Percentiles rank a stretch among this genome's conserved stretches.
These are phyloP conservation scores for Solanum bulbocastanum DNA, from an alignment of 257 asterid species.

Conservation along the genomic window DNA sequence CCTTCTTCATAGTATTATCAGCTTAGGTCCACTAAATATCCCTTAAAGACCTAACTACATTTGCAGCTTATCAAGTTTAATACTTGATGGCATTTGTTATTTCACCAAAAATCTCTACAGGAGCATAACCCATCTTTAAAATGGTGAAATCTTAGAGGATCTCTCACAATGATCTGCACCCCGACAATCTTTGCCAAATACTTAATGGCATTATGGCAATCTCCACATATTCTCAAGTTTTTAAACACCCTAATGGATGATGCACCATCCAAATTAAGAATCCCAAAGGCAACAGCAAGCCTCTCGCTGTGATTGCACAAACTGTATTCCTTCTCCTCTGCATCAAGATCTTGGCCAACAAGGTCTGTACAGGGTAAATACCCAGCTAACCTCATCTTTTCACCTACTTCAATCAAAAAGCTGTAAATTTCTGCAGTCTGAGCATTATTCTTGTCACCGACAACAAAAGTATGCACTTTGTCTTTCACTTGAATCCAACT, in stretches of 20 bases:
- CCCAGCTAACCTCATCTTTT: conserved; percentile 51
- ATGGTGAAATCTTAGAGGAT: conserved; percentile 20
- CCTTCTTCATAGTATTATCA: not conserved
- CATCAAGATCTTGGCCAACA: conserved; percentile 60
- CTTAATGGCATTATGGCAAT: conserved; percentile 39
- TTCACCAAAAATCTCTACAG: conserved; percentile 25
- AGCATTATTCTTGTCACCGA: conserved; percentile 36
- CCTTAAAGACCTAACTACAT: not conserved
- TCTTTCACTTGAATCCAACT: conserved; percentile 63
- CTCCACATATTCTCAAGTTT: conserved; percentile 33
- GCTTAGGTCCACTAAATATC: not conserved
- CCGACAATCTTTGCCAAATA: conserved; percentile 21
- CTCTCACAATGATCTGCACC: conserved; percentile 15
- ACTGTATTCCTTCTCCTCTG: conserved; percentile 57
- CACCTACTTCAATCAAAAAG: conserved; percentile 43
- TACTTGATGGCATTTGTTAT: not conserved
- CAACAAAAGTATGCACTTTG: conserved; percentile 47
- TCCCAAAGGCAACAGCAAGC: conserved; percentile 68
- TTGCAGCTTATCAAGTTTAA: not conserved
- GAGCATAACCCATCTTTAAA: conserved; percentile 19
- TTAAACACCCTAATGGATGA: conserved; percentile 49
- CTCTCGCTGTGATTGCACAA: conserved; percentile 70
- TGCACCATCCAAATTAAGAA: conserved; percentile 49
- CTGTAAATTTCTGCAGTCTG: conserved; percentile 23
- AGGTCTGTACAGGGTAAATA: conserved; percentile 40